Base-by-base conservation (phyloP, 2,329 filamentous ascomycete species). In the Lecanosticta acicola region DNA sequence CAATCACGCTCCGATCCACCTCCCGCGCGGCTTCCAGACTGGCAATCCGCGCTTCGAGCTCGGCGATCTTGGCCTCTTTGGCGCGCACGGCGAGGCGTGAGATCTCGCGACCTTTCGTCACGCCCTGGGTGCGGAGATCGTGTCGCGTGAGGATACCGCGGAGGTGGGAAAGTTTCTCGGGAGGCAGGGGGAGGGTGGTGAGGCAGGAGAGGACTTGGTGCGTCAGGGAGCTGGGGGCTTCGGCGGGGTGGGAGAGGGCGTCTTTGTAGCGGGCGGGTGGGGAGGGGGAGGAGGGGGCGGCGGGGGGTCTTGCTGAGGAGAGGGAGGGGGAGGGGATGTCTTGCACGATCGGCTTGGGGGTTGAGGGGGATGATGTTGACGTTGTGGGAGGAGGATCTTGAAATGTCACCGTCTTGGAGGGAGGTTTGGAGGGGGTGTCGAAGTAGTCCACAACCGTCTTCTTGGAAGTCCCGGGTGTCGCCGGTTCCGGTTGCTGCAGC, bases 1-100 rank as follows among this genome's bases (percentile, higher is more conserved):
- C 66, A 73, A 94, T 58, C 7, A 56, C 43, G 13, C 46, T 68
- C 49, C 68, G 72, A 59, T 77, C 73, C 45, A 76, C 71, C 58
- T 80, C 75, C 34, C 70, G 63, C 59, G 81, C 76, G 11, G 72
- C 71, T 59, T 81, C 75, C 29, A 84, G 61, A 10, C 67, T 68
- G 3, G 64, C 66, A 73, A 94, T 71, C 56, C 83, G 69, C 61
- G 85, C 70, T 70, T 82, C 76, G 67, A 94, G 67, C 65, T 85
- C 71, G 64, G 74, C 66, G 63, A 84, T 71, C 68, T 81, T 69
- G 61, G 79, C 66, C 70, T 91, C 83, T 53, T 81, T 82, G 3
- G 74, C 72, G 59, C 79, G 81, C 26, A 87, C 59, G 3, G 75
- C 77, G 7, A 77, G 64, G n/a, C 85, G 69, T 3, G 78, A 75